These are phyloP conservation scores for Russula griseocarnosa DNA, from an alignment of 768 basidiomycete species.

Conservation along the genomic window DNA sequence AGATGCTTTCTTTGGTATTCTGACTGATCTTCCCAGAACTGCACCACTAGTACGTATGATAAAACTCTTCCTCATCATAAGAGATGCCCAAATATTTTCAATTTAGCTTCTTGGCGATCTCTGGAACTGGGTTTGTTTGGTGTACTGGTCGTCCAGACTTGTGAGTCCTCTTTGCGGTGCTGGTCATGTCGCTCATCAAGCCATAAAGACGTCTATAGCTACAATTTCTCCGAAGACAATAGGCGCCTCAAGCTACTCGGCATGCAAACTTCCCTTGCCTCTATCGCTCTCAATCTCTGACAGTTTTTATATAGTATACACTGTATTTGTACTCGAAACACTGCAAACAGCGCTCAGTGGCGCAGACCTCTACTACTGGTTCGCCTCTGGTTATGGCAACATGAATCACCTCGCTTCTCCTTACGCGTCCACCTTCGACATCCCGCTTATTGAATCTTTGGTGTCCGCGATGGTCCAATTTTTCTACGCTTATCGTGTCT, in stretches of 20 bases:
- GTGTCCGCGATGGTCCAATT: conserved; percentile 10
- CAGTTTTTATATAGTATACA: conserved; percentile 28
- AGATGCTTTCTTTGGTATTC: not conserved
- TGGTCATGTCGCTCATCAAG: not conserved
- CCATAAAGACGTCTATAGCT: conserved; percentile 18
- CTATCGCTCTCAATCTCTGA: not conserved
- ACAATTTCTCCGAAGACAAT: conserved; percentile 11
- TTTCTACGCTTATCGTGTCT: conserved; percentile 16
- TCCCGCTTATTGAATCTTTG: conserved; percentile 4
- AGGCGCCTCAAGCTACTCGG: conserved; percentile 7
- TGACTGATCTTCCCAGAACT: not conserved
- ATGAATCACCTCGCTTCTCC: conserved; percentile 27
- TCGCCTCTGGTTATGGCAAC: conserved; percentile 33
- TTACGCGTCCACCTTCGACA: conserved; percentile 26
- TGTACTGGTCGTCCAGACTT: conserved; percentile 32
- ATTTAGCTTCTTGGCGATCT: conserved; percentile 11
- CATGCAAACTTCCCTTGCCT: not conserved
- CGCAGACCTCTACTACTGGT: conserved; percentile 34
- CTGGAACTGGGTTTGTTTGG: conserved; percentile 33
- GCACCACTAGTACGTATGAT: conserved; percentile 4
- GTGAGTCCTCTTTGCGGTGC: conserved; percentile 25
- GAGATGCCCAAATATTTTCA: not conserved
- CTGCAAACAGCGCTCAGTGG: conserved; percentile 31
- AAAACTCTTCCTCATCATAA: not conserved
- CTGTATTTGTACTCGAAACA: conserved; percentile 31